Percentiles rank a stretch among this genome's conserved stretches.
These are phyloP conservation scores for Penicillium carneum DNA, from an alignment of 2,329 filamentous ascomycete species.

Conservation along the genomic window DNA sequence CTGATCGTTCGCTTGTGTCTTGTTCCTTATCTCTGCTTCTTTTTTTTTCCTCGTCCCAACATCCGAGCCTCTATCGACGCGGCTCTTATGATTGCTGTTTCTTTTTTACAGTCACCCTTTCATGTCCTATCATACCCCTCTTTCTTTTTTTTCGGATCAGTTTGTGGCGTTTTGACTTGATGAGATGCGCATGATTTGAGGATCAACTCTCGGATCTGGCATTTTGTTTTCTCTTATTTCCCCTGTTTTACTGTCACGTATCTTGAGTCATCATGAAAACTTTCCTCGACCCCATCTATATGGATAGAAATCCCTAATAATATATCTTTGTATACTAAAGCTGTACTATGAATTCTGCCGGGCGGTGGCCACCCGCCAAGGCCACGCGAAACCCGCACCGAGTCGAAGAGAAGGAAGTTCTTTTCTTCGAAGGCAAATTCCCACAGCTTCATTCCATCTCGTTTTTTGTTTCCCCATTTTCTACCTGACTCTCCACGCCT, in stretches of 20 bases:
- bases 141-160: slow-evolving; percentile 15
- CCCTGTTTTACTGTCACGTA: slow-evolving; percentile 8
- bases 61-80: slow-evolving; percentile 1
- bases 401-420: slow-evolving; percentile 35
- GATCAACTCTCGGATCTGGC: slow-evolving; percentile 4
- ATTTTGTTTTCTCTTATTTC: slow-evolving; percentile 10
- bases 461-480: slow-evolving; percentile 23
- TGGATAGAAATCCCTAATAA: not conserved
- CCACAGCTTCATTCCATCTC: slow-evolving; percentile 33
- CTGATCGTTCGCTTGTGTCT: slow-evolving; percentile 20
- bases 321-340: not conserved
- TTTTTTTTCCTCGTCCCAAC: slow-evolving; percentile 13
- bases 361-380: slow-evolving; percentile 34
- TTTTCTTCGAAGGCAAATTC: slow-evolving; percentile 41
- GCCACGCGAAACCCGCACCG: slow-evolving; percentile 38
- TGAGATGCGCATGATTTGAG: slow-evolving; percentile 16
- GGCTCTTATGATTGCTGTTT: slow-evolving; percentile 23
- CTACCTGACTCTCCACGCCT: slow-evolving; percentile 19
- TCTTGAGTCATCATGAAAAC: slow-evolving; percentile 6
- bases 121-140: slow-evolving; percentile 35
- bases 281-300: not conserved
- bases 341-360: slow-evolving; percentile 29
- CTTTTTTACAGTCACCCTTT: slow-evolving; percentile 24
- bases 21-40: slow-evolving; percentile 12
- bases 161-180: slow-evolving; percentile 25